Evolutionary conservation across 208 protist species (phyloP).

Genomic region (Trypanosoma melophagium): DNA sequence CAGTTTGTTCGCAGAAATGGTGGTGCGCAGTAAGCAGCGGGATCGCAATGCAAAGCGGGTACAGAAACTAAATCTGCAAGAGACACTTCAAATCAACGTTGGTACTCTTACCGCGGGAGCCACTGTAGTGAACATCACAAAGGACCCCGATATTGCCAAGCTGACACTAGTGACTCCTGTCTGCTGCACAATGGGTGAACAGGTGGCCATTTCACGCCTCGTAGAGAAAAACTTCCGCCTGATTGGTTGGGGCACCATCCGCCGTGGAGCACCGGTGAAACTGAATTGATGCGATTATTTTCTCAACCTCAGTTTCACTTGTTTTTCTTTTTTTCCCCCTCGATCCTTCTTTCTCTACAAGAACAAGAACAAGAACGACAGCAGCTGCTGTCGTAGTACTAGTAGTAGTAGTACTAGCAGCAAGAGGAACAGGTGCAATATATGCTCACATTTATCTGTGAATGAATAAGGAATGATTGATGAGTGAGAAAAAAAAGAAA

Average conservation of each 20-base stretch:
- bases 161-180: constrained; percentile 96
- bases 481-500: constrained; percentile 3
- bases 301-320: constrained; percentile 7
- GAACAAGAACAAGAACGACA: too few relatives aligned
- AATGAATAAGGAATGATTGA: constrained; percentile 1
- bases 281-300: constrained; percentile 26
- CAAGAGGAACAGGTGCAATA: too few relatives aligned
- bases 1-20: constrained; percentile 96
- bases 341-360: not conserved
- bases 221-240: constrained; percentile 98
- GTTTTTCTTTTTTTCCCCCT: constrained; percentile 22
- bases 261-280: constrained; percentile 74
- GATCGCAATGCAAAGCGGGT: constrained; percentile 87
- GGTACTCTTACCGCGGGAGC: constrained; percentile 98
- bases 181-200: constrained; percentile 96
- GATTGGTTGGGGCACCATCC: constrained; percentile 94
- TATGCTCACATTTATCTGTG: constrained; percentile 1
- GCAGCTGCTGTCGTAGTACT: constrained; percentile 2
- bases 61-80: constrained; percentile 94
- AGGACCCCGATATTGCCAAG: constrained; percentile 93
- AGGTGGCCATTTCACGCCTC: constrained; percentile 97
- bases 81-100: constrained; percentile 99
- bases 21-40: constrained; percentile 88
- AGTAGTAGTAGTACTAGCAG: too few relatives aligned
- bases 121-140: constrained; percentile 92